These are phyloP conservation scores for Hansenula sp. DNA, from an alignment of 1,139 yeast species.

Conservation along the genomic window DNA sequence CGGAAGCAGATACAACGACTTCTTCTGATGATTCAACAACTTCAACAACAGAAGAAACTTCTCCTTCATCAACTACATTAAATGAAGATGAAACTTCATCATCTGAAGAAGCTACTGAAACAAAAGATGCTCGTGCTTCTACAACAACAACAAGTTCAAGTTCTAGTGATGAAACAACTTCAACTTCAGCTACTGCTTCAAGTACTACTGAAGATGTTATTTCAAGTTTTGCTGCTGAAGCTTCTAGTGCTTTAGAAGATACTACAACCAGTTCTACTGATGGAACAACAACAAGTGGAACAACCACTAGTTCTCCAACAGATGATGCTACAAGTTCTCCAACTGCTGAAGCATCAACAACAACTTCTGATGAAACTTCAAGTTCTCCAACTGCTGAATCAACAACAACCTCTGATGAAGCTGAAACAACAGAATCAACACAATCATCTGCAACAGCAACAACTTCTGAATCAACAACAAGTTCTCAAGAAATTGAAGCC, in stretches of 20 bases:
- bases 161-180: neutral
- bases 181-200: neutral
- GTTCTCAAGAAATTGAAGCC: neutral
- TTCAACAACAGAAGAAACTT: neutral
- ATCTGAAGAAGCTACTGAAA: neutral
- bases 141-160: neutral
- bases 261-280: neutral
- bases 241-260: neutral
- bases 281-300: neutral
- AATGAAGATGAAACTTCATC: neutral
- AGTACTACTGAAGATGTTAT: neutral
- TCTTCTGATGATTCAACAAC: neutral
- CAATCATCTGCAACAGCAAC: constrained; percentile 2
- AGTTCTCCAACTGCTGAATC: neutral
- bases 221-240: neutral
- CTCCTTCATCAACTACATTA: neutral
- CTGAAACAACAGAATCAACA: neutral
- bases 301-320: neutral
- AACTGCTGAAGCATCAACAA: neutral
- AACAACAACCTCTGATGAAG: neutral
- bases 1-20: neutral
- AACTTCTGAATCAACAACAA: neutral
- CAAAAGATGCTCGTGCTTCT: neutral
- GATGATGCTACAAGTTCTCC: neutral
- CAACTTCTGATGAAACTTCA: neutral